These are phyloP conservation scores for Circinella umbellata DNA, from an alignment of 371 early-diverging fungal genomes.

Conservation along the genomic window DNA sequence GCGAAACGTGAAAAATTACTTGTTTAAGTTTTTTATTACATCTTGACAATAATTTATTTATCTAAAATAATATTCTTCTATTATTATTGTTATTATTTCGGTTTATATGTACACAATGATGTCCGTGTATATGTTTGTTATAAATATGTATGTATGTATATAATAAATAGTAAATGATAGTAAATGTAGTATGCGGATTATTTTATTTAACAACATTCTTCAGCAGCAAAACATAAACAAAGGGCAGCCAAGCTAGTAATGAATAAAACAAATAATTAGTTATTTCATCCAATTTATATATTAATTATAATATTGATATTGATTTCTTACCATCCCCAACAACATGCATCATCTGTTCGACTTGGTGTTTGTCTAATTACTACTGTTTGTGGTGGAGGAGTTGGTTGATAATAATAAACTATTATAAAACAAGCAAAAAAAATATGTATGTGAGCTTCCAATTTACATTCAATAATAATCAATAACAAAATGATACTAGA, in stretches of 20 bases:
- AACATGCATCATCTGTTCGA: constrained; percentile 50
- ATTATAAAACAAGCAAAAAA: not conserved
- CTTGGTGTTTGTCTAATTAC: constrained; percentile 41
- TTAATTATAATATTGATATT: too few species aligned
- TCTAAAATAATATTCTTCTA: not conserved
- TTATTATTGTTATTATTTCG: too few species aligned
- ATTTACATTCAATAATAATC: too few species aligned
- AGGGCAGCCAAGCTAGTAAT: constrained; percentile 33
- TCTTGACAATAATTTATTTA: not conserved
- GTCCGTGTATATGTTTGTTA: not conserved
- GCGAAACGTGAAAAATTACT: not conserved
- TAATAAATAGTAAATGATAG: too few species aligned
- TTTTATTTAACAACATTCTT: constrained; percentile 27
- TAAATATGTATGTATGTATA: too few species aligned
- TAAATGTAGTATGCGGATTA: not conserved
- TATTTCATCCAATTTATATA: too few species aligned
- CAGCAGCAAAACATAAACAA: constrained; percentile 28
- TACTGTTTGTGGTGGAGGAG: constrained; percentile 48
- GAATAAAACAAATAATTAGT: not conserved
- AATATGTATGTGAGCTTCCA: not conserved
- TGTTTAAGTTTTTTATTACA: not conserved
- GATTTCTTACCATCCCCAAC: constrained; percentile 47
- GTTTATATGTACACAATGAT: not conserved
- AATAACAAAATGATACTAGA: too few species aligned
- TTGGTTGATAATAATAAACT: constrained; percentile 38